Evolutionary conservation across 495 filamentous ascomycete species (phyloP).

Genomic region (Entonaema liquescens): DNA sequence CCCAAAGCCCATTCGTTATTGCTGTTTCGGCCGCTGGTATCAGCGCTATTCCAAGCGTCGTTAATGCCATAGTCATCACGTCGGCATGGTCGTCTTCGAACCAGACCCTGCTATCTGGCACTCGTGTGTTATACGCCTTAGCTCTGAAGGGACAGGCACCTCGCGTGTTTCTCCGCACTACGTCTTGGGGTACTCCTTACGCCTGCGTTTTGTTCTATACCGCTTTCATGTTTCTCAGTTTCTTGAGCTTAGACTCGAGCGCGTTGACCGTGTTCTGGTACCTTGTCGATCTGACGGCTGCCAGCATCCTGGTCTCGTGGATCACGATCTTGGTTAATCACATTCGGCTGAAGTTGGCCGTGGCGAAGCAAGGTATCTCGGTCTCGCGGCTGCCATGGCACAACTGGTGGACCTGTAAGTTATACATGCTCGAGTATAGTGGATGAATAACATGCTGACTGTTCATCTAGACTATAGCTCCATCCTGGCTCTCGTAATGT

Average conservation of each 20-base stretch:
- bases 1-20: slow-evolving; percentile 77
- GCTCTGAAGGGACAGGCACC: slow-evolving; percentile 68
- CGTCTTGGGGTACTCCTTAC: slow-evolving; percentile 68
- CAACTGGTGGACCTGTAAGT: slow-evolving; percentile 52
- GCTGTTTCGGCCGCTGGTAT: slow-evolving; percentile 73
- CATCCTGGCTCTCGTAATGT: slow-evolving; percentile 53
- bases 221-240: slow-evolving; percentile 65
- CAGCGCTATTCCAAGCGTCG: slow-evolving; percentile 66
- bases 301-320: slow-evolving; percentile 66
- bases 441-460: slow-evolving; percentile 17
- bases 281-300: slow-evolving; percentile 65
- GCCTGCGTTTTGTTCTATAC: slow-evolving; percentile 63
- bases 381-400: slow-evolving; percentile 53
- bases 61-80: slow-evolving; percentile 74
- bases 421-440: neutral
- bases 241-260: slow-evolving; percentile 64
- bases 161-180: slow-evolving; percentile 64
- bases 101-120: slow-evolving; percentile 68
- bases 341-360: slow-evolving; percentile 54
- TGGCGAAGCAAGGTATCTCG: slow-evolving; percentile 54
- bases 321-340: slow-evolving; percentile 57
- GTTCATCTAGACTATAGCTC: slow-evolving; percentile 45
- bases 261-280: slow-evolving; percentile 69
- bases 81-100: slow-evolving; percentile 77
- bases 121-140: slow-evolving; percentile 69